Base-by-base conservation (phyloP, 768 basidiomycete species). In the Naematelia aurantialba region DNA sequence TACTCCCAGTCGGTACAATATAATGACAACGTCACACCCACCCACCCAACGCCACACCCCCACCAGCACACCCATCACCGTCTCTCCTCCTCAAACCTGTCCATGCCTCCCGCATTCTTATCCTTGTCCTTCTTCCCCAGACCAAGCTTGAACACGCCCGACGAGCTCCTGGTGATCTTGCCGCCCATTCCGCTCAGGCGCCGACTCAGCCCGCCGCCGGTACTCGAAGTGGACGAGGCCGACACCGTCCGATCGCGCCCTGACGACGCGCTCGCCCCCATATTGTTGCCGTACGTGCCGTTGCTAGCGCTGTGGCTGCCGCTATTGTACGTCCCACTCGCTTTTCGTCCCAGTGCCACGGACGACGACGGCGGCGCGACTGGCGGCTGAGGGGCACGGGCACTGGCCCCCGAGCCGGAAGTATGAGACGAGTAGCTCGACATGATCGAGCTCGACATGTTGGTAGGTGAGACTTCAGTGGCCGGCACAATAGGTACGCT, bases 51-150 rank as follows among this genome's bases (percentile, higher is more conserved):
- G n/a, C n/a, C n/a, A n/a, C n/a, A n/a, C n/a, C n/a, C n/a, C n/a
- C n/a, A n/a, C n/a, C n/a, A 39, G 17, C 8, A 39, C 8, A 17
- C 34, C 8, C 8, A 39, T 39, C 34, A 39, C 34, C 34, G 8
- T 39, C 39, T 34, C 52, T 54, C 52, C 52, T 54, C 52, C 24
- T 54, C 52, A 8, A 17, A n/a, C 14, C 25, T 22, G 19, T 39
- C 30, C 30, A 31, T 54, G 19, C 22, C 26, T 12, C 17, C 34
- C 26, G 26, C 42, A 13, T 63, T 44, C 53, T 60, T 59, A 44
- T 73, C 66, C 65, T 75, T 75, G 39, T 65, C 61, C 57, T 72
- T 75, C 54, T 66, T 69, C 3, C 74, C 71, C 14, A 73, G 63
- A 4, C 71, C 71, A 24, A 73, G 62, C 55, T 70, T 72, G 24